These are phyloP conservation scores for Pleurotus tuoliensis DNA, from an alignment of 768 basidiomycete genomes.

Conservation along the genomic window DNA sequence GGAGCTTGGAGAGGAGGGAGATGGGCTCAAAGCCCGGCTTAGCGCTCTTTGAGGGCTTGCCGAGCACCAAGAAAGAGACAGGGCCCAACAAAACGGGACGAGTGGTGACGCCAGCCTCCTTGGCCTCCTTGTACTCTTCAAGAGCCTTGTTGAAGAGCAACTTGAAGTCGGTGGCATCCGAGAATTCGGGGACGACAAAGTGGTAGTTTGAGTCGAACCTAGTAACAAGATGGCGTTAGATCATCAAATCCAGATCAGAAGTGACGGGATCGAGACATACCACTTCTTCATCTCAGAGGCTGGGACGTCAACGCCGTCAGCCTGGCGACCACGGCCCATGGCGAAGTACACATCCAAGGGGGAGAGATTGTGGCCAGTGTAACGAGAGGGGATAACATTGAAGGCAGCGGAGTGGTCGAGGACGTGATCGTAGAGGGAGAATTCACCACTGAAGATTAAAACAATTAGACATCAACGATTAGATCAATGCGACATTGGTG, in stretches of 20 bases:
- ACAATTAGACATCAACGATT: conserved; percentile 15
- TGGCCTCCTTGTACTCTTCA: conserved; percentile 92
- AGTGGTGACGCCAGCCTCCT: conserved; percentile 82
- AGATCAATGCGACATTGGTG: conserved; percentile 11
- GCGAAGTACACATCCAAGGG: conserved; percentile 96
- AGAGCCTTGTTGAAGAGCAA: conserved; percentile 94
- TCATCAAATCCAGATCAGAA: conserved; percentile 1
- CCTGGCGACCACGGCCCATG: conserved; percentile 98
- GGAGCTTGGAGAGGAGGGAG: conserved; percentile 81
- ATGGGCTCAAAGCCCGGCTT: conserved; percentile 85
- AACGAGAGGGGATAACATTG: conserved; percentile 96
- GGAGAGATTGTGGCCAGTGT: conserved; percentile 80
- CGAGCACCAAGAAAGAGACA: conserved; percentile 90
- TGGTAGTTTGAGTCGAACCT: conserved; percentile 99
- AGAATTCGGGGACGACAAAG: conserved; percentile 96
- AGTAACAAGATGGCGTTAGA: conserved; percentile 8
- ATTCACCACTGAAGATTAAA: conserved; percentile 74
- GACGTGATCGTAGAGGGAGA: conserved; percentile 98
- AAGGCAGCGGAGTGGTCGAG: conserved; percentile 95
- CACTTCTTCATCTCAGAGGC: conserved; percentile 99
- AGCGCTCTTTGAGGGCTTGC: conserved; percentile 86
- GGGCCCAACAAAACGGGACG: conserved; percentile 97
- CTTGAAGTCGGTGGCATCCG: conserved; percentile 88
- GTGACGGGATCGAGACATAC: conserved; percentile 39
- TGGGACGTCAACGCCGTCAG: conserved; percentile 91